phyloP scores from a whole-genome alignment of 345 rosid genomes.

The Litchi chinensis region DNA sequence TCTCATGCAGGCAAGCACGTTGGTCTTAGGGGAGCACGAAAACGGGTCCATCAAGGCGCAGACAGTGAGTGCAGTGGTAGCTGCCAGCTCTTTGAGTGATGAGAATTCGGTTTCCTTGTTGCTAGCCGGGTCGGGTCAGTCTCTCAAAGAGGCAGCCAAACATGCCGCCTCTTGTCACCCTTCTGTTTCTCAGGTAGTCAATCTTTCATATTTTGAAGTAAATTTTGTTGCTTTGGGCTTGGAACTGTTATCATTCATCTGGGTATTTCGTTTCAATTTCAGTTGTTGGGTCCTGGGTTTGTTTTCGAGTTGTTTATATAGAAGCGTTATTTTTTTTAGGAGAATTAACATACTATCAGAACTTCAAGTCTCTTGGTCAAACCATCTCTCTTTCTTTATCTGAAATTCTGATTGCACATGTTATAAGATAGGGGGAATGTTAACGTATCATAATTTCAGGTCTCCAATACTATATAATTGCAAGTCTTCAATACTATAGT shows the following conservation, averaged over 20 bases:
- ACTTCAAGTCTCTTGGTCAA: too few relatives aligned
- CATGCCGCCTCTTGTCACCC: slow-evolving; percentile 81
- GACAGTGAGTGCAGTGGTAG: slow-evolving; percentile 72
- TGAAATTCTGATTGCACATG: too few relatives aligned
- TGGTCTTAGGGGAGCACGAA: slow-evolving; percentile 83
- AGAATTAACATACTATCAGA: too few relatives aligned
- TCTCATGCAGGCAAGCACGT: slow-evolving; percentile 59
- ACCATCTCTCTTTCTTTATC: too few relatives aligned
- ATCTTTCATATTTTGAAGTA: background rate
- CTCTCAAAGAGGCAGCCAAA: slow-evolving; percentile 70
- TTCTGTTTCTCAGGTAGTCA: slow-evolving; percentile 66
- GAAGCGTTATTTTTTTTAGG: too few relatives aligned
- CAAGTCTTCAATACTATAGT: too few relatives aligned
- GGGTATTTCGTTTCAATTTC: background rate
- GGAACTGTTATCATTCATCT: background rate
- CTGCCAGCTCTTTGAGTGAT: slow-evolving; percentile 59
- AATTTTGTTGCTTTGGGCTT: background rate
- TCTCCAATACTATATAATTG: too few relatives aligned
- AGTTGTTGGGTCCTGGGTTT: background rate
- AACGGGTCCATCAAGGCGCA: slow-evolving; percentile 66
- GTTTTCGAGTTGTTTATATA: too few relatives aligned
- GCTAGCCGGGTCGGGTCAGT: slow-evolving; percentile 85
- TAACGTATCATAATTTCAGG: too few relatives aligned
- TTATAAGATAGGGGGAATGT: too few relatives aligned
- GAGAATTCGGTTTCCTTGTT: slow-evolving; percentile 64